Evolutionary conservation across 257 asterid genomes (phyloP).

Genomic region (Coffea eugenioides): DNA sequence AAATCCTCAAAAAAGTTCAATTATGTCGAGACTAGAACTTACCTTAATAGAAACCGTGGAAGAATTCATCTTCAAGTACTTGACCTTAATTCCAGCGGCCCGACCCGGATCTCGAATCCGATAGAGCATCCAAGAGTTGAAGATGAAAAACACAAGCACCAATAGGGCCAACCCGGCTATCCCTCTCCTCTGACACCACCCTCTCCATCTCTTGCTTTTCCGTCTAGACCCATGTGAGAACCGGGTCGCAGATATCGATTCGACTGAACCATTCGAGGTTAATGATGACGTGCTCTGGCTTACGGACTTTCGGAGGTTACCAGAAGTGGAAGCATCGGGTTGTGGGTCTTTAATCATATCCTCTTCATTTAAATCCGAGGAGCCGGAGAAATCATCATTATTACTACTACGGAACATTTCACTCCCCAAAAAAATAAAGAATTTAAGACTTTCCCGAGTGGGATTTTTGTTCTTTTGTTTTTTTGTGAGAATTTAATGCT

Average conservation of each 20-base stretch:
- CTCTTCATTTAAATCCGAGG: background rate
- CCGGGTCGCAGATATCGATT: conserved; percentile 33
- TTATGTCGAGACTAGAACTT: conserved; percentile 14
- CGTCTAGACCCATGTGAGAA: conserved; percentile 22
- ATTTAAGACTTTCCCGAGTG: background rate
- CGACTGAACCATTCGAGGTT: conserved; percentile 23
- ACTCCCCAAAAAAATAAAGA: too few species aligned
- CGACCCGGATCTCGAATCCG: conserved; percentile 66
- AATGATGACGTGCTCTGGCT: conserved; percentile 31
- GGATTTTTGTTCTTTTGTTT: background rate
- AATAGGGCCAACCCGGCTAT: conserved; percentile 40
- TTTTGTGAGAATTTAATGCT: background rate
- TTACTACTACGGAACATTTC: background rate
- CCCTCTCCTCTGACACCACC: conserved; percentile 44
- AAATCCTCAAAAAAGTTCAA: background rate
- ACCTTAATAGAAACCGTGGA: conserved; percentile 72
- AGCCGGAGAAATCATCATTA: background rate
- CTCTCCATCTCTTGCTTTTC: conserved; percentile 33
- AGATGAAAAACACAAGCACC: conserved; percentile 40
- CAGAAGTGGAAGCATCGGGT: background rate
- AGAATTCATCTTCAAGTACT: conserved; percentile 50
- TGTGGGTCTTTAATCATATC: too few species aligned
- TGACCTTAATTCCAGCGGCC: conserved; percentile 39
- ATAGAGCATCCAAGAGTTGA: conserved; percentile 81
- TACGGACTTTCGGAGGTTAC: background rate